Evolutionary conservation across 306 rosid genomes (phyloP).

Genomic region (Citrullus colocynthis): DNA sequence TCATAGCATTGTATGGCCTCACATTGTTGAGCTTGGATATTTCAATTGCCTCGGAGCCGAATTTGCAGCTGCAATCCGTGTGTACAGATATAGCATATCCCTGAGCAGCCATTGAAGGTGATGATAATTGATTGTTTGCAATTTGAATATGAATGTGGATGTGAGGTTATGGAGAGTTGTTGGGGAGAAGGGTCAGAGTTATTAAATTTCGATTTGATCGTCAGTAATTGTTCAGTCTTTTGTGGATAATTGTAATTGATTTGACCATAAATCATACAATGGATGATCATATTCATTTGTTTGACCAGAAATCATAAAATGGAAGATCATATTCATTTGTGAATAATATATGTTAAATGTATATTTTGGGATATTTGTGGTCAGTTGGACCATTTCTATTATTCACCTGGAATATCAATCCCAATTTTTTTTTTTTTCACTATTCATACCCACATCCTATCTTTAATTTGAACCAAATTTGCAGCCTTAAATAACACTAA

Average conservation of each 20-base stretch:
- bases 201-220: not conserved
- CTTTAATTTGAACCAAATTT: too few species aligned
- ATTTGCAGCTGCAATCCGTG: not conserved
- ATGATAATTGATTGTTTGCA: not conserved
- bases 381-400: not conserved
- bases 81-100: not conserved
- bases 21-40: not conserved
- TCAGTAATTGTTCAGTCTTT: not conserved
- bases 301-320: not conserved
- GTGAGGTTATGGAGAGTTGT: not conserved
- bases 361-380: not conserved
- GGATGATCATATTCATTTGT: not conserved
- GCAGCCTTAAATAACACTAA: too few species aligned
- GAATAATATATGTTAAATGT: not conserved
- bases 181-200: not conserved
- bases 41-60: not conserved
- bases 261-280: not conserved
- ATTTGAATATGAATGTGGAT: not conserved
- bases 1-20: constrained; percentile 18
- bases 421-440: not conserved
- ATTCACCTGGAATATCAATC: not conserved
- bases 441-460: too few species aligned
- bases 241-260: not conserved
- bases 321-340: constrained; percentile 1
- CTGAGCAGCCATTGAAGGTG: not conserved